Conservation (phyloP, 2,329 filamentous ascomycete species). For the Corynespora cassiicola region DNA sequence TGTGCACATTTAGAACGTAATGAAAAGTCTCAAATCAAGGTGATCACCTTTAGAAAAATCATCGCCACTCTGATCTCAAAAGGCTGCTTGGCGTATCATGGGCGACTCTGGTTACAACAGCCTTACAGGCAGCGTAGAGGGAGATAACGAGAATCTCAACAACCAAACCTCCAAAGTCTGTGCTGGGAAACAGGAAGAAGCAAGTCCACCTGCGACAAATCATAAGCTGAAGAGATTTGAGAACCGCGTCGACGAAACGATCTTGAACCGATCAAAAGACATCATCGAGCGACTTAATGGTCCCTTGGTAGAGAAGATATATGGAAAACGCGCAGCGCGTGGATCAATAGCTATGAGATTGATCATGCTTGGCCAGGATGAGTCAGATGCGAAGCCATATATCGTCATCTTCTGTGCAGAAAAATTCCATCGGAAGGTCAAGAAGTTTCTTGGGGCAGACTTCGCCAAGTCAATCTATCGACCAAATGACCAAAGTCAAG, state of each 20-base stretch:
- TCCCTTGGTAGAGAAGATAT: conserved; percentile 6
- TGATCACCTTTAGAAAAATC: no score
- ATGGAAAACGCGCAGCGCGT: conserved; percentile 1
- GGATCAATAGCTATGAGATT: conserved; percentile 3
- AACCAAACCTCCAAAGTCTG: no score
- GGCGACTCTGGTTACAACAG: no score
- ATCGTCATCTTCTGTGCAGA: conserved; percentile 13
- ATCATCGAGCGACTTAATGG: background rate
- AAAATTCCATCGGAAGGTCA: background rate
- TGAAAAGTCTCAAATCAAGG: no score
- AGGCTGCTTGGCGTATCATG: no score
- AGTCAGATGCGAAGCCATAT: conserved; percentile 3
- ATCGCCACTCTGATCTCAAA: no score
- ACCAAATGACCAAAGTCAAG: background rate
- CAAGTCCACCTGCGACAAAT: background rate
- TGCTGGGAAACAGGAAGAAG: no score
- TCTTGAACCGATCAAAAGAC: conserved; percentile 1
- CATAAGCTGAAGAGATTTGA: conserved; percentile 1
- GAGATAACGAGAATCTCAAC: background rate
- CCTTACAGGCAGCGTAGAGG: no score
- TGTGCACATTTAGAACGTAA: no score
- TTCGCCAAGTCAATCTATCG: conserved; percentile 2
- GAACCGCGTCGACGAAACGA: background rate
- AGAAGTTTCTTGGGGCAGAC: conserved; percentile 9
- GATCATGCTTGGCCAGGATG: conserved; percentile 2